Percentiles rank a stretch among this genome's conserved stretches.
These are phyloP conservation scores for Zygosaccharomyces rouxii DNA, from an alignment of 805 yeast genomes.

Conservation along the genomic window DNA sequence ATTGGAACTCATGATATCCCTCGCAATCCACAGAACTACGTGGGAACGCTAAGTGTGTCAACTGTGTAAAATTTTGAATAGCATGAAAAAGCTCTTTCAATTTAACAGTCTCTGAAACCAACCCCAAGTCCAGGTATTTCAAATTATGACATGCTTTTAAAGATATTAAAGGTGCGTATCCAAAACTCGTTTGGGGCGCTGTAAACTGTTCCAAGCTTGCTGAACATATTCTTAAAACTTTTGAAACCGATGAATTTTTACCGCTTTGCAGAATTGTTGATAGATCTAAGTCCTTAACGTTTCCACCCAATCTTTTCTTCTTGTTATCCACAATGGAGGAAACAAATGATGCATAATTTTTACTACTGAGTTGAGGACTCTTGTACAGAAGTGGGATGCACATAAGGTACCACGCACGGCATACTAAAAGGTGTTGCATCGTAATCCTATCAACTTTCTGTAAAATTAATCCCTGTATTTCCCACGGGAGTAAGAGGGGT, in stretches of 20 bases:
- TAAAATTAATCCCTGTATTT: constrained; percentile 43
- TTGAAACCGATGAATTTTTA: constrained; percentile 84
- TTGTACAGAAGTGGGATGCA: constrained; percentile 63
- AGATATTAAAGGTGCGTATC: constrained; percentile 82
- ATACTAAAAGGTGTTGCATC: constrained; percentile 51
- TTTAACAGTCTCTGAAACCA: constrained; percentile 88
- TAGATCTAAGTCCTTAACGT: constrained; percentile 66
- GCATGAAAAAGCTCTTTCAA: constrained; percentile 74
- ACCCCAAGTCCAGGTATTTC: constrained; percentile 65
- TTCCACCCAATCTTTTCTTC: constrained; percentile 47
- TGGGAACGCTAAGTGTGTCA: constrained; percentile 82
- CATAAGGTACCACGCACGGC: constrained; percentile 54
- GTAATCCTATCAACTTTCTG: constrained; percentile 16
- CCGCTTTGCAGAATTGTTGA: constrained; percentile 84
- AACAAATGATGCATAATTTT: constrained; percentile 69
- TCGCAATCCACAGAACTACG: constrained; percentile 76
- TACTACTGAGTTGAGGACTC: constrained; percentile 57
- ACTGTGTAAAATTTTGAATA: constrained; percentile 52
- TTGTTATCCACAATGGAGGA: constrained; percentile 52
- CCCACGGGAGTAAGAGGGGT: constrained; percentile 42
- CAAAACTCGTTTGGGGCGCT: constrained; percentile 95
- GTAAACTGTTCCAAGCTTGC: constrained; percentile 59
- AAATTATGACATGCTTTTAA: constrained; percentile 65
- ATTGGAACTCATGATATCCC: constrained; percentile 41
- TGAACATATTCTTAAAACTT: constrained; percentile 73